Percentiles rank a stretch among this genome's conserved stretches.
phyloP scores from a whole-genome alignment of 768 basidiomycete genomes.

The Tulasnella sp. region DNA sequence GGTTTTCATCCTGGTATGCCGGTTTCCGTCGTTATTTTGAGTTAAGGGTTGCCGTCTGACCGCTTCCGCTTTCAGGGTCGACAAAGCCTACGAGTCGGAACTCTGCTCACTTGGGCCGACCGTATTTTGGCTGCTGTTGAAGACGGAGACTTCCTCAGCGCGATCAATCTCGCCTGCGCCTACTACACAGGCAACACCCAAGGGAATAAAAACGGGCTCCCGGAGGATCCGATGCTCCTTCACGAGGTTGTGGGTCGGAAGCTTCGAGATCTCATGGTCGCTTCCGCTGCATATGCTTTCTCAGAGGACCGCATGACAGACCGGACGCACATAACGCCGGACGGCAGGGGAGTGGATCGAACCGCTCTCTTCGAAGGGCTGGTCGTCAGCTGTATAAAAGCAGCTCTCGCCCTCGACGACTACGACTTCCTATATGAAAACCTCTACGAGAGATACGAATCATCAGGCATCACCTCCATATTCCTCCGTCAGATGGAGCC shows the following conservation, averaged over 20 bases:
- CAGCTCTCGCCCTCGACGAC: slow-evolving; percentile 69
- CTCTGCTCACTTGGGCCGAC: slow-evolving; percentile 90
- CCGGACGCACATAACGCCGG: slow-evolving; percentile 65
- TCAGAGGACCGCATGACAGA: slow-evolving; percentile 93
- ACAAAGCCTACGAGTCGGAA: slow-evolving; percentile 64
- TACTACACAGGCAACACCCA: slow-evolving; percentile 72
- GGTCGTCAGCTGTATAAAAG: slow-evolving; percentile 62
- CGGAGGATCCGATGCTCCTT: slow-evolving; percentile 47
- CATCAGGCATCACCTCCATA: slow-evolving; percentile 70
- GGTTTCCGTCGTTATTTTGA: background rate
- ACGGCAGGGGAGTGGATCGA: slow-evolving; percentile 85
- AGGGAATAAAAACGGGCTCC: slow-evolving; percentile 83
- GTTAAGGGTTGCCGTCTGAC: background rate
- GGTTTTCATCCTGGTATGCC: slow-evolving; percentile 66
- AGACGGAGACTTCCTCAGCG: slow-evolving; percentile 76
- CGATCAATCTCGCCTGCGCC: slow-evolving; percentile 71
- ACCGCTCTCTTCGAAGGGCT: slow-evolving; percentile 83
- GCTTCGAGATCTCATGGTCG: slow-evolving; percentile 71
- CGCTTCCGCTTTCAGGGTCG: slow-evolving; percentile 36
- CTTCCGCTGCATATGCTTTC: slow-evolving; percentile 82
- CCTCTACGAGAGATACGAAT: slow-evolving; percentile 80
- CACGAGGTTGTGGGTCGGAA: slow-evolving; percentile 58
- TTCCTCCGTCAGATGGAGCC: slow-evolving; percentile 74
- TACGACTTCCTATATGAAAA: slow-evolving; percentile 88
- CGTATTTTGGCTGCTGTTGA: slow-evolving; percentile 74